Evolutionary conservation across 345 rosid genomes (phyloP), one percentile per base, ranked within the genome.

Genomic region (Kandelia obovata): DNA sequence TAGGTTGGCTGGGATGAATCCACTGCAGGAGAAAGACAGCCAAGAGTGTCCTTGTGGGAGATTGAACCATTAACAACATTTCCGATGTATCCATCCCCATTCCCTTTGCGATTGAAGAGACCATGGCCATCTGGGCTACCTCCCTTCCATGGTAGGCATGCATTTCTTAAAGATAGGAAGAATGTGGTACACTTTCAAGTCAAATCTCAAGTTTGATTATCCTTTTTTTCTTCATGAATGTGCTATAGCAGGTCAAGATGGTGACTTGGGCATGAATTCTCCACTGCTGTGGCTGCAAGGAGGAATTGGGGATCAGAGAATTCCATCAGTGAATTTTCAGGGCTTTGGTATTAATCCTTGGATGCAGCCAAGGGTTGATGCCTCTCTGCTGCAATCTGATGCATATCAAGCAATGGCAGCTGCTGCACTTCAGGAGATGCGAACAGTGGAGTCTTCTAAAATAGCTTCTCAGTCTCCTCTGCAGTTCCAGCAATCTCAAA

Each of bases 1-100:
- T 74, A 83, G 87, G 87, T 83, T 19, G 84, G 87, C 53, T 83
- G 87, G 87, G 87, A 83, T 66, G 87, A 83, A 66, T 81, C 87
- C 20, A 81, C 87, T 27, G 84, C 87, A 26, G 87, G 84, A 47
- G 87, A 83, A 73, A 78, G 82, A 66, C 87, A 81, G 73, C 84
- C 87, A n/a, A 73, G 87, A 74, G 87, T 83, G 35, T 83, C 87
- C 16, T 64, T 78, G 71, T 83, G 87, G 87, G 87, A 83, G 65
- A 83, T 83, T 62, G 84, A 83, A 62, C 87, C 87, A 21, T 77
- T 83, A 16, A 73, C 87, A 21, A 81, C 87, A 35, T 83, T 83
- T 57, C 84, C 84, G 0, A 81, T 83, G 83, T 83, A 81, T 73
- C 78, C 87, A 28, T 78, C 87, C 56, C 81, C 79, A 13, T 83